Conservation (phyloP, 192 early-diverging fungal species). For the Gonapodya sp. region DNA sequence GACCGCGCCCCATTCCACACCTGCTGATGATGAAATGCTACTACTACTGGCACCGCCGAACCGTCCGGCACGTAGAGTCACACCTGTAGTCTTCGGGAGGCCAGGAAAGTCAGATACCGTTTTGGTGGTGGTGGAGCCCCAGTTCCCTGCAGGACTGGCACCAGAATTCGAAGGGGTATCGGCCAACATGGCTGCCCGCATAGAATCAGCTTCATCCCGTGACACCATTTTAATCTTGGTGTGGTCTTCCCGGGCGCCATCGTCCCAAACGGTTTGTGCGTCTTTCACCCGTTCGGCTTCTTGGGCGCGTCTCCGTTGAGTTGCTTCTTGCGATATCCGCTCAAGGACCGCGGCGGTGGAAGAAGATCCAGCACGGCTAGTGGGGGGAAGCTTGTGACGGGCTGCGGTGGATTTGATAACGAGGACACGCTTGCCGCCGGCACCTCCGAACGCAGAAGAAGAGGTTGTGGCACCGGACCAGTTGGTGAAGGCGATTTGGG, state of each 20-base stretch:
- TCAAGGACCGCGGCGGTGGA: conserved; percentile 39
- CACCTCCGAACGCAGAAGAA: conserved; percentile 10
- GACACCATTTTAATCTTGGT: conserved; percentile 14
- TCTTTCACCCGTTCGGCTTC: conserved; percentile 14
- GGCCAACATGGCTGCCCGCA: background rate
- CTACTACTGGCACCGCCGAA: conserved; percentile 18
- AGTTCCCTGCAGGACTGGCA: background rate
- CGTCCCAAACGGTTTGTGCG: conserved; percentile 19
- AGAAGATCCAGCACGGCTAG: conserved; percentile 24
- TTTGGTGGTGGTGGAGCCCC: background rate
- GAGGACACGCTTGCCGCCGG: conserved; percentile 36
- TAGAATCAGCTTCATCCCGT: background rate
- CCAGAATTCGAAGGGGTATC: background rate
- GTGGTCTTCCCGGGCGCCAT: conserved; percentile 22
- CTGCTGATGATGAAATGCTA: background rate
- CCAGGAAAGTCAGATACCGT: conserved; percentile 5
- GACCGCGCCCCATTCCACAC: conserved; percentile 12
- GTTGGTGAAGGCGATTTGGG: conserved; percentile 11
- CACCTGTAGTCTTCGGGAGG: conserved; percentile 19
- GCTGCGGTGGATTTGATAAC: conserved; percentile 58
- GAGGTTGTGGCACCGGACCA: background rate
- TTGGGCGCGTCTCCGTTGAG: conserved; percentile 11
- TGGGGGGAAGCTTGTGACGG: conserved; percentile 33
- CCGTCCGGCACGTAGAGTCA: conserved; percentile 15
- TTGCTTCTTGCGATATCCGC: conserved; percentile 25